These are phyloP conservation scores for Botryosphaeria dothidea DNA, from an alignment of 2,329 filamentous ascomycete genomes.

Conservation along the genomic window DNA sequence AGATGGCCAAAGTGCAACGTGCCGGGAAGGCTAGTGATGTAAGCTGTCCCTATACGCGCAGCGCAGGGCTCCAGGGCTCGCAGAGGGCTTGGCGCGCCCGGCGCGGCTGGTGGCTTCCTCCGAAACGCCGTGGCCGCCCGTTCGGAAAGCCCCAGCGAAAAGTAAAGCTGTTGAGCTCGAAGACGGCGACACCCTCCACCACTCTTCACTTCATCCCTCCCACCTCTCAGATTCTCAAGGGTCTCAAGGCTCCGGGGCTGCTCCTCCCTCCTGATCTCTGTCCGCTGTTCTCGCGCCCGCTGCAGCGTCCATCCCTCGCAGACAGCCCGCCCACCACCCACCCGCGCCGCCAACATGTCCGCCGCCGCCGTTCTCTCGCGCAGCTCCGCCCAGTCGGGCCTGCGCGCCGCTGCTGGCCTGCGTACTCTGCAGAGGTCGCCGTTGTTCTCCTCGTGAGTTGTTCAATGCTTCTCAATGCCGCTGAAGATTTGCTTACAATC, in stretches of 20 bases:
- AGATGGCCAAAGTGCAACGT: not conserved
- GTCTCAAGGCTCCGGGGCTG: conserved; percentile 10
- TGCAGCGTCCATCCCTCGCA: conserved; percentile 23
- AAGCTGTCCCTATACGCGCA: conserved; percentile 1
- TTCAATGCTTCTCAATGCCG: not conserved
- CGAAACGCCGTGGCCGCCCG: conserved; percentile 9
- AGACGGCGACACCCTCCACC: conserved; percentile 5
- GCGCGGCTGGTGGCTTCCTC: not conserved
- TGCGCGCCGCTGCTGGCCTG: conserved; percentile 43
- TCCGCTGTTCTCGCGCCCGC: conserved; percentile 25
- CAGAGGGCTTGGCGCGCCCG: not conserved
- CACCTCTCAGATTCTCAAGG: not conserved
- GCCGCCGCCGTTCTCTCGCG: conserved; percentile 50
- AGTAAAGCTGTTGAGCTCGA: conserved; percentile 17
- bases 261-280: conserved; percentile 5
- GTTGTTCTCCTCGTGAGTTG: conserved; percentile 25
- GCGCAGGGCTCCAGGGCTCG: not conserved
- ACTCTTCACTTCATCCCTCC: conserved; percentile 4
- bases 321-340: conserved; percentile 28
- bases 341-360: conserved; percentile 51
- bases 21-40: conserved; percentile 1
- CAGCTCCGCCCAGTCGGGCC: conserved; percentile 46
- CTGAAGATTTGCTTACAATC: conserved; percentile 26
- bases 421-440: conserved; percentile 43
- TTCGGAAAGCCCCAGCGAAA: conserved; percentile 18